Conservation (phyloP, 2,329 filamentous ascomycete genomes). For the Septoria petroselini region DNA sequence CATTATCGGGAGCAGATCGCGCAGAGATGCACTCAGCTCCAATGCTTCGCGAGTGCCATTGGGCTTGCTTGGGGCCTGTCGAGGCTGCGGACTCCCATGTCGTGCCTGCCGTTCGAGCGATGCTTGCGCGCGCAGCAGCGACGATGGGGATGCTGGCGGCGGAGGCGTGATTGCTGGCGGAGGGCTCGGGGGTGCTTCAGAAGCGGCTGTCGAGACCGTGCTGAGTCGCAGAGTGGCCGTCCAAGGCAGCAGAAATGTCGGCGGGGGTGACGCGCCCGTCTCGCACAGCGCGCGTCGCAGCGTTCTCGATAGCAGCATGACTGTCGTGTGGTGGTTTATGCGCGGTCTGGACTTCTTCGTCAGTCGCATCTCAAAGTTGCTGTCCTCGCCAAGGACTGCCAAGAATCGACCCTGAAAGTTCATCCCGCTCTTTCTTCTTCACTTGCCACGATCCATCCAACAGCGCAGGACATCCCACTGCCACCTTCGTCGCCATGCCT, state of each 20-base stretch:
- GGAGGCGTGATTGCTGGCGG: background rate
- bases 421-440: background rate
- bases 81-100: background rate
- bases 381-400: too few species aligned
- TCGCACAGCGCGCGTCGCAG: constrained; percentile 63
- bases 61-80: background rate
- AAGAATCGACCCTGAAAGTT: background rate
- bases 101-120: background rate
- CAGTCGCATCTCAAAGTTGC: too few species aligned
- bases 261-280: constrained; percentile 53
- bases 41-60: constrained; percentile 17
- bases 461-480: background rate
- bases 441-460: background rate
- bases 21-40: constrained; percentile 56
- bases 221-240: constrained; percentile 43
- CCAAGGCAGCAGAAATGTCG: constrained; percentile 53
- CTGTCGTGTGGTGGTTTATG: constrained; percentile 18
- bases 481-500: constrained; percentile 53
- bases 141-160: background rate
- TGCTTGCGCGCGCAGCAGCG: background rate
- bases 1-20: constrained; percentile 66
- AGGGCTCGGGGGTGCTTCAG: constrained; percentile 6
- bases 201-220: constrained; percentile 32
- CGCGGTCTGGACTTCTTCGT: too few species aligned
- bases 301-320: constrained; percentile 52